These are phyloP conservation scores for Avena eriantha DNA, from an alignment of 176 grass and related monocot genomes.

Conservation along the genomic window DNA sequence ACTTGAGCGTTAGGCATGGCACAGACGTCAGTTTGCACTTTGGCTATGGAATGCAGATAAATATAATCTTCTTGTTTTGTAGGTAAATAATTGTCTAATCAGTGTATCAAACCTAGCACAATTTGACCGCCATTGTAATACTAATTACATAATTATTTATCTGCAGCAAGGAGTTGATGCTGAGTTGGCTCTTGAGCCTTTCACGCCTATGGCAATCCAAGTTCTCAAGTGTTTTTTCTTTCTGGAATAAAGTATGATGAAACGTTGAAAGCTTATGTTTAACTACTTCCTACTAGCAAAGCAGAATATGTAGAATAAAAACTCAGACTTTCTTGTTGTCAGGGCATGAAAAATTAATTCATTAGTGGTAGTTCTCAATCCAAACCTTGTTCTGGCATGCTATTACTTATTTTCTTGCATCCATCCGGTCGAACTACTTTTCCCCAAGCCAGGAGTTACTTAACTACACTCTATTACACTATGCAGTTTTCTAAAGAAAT, in stretches of 20 bases:
- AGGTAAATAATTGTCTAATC: constrained; percentile 47
- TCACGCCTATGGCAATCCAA: constrained; percentile 64
- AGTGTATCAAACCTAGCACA: constrained; percentile 1
- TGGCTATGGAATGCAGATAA: constrained; percentile 69
- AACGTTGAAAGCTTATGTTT: constrained; percentile 35
- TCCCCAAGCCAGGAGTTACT: background rate
- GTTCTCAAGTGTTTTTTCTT: constrained; percentile 93
- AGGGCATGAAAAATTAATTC: constrained; percentile 62
- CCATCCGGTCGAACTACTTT: background rate
- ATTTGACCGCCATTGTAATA: background rate
- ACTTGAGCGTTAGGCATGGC: constrained; percentile 80
- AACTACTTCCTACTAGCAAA: constrained; percentile 27
- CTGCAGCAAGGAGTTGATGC: constrained; percentile 73
- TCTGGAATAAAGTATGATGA: constrained; percentile 76
- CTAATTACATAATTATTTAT: constrained; percentile 34
- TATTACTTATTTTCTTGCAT: background rate
- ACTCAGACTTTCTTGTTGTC: constrained; percentile 24
- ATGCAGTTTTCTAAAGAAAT: constrained; percentile 72
- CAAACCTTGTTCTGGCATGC: constrained; percentile 78
- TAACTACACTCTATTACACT: constrained; percentile 8
- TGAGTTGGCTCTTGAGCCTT: constrained; percentile 75
- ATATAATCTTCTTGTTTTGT: constrained; percentile 75
- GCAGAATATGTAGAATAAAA: constrained; percentile 19
- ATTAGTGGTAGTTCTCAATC: constrained; percentile 63
- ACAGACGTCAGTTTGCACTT: constrained; percentile 76